Evolutionary conservation across 2,329 filamentous ascomycete genomes (phyloP).

Genomic region (Apiospora rasikravindrae): DNA sequence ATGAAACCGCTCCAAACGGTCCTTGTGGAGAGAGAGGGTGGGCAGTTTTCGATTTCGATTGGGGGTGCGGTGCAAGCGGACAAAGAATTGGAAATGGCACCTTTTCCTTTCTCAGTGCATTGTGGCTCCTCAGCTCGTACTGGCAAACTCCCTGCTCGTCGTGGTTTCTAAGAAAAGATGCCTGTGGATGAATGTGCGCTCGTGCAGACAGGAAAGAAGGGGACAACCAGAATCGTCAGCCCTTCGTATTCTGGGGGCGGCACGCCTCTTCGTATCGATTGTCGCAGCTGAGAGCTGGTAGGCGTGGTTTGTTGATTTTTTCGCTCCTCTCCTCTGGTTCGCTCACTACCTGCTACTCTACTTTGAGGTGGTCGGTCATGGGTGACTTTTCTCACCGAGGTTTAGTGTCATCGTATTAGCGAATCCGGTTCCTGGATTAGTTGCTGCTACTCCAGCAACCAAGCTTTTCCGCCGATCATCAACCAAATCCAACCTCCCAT

Average conservation of each 20-base stretch:
- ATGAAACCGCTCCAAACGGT: conserved; percentile 10
- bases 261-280: not conserved
- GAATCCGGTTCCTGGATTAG: conserved; percentile 5
- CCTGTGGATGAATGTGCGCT: not conserved
- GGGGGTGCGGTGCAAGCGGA: not conserved
- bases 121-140: not conserved
- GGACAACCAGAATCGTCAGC: not conserved
- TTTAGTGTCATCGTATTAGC: conserved; percentile 1
- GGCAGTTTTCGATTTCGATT: conserved; percentile 10
- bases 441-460: conserved; percentile 11
- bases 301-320: conserved; percentile 3
- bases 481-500: conserved; percentile 4
- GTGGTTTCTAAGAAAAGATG: conserved; percentile 4
- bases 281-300: not conserved
- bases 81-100: not conserved
- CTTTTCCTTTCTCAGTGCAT: conserved; percentile 10
- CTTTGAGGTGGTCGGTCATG: conserved; percentile 7
- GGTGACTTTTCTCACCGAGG: not conserved
- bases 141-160: not conserved
- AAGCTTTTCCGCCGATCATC: conserved; percentile 11
- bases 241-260: not conserved
- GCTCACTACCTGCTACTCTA: not conserved
- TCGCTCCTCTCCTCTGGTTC: not conserved
- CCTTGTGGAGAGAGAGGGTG: conserved; percentile 11
- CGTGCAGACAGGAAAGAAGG: not conserved